Base-by-base conservation (phyloP, 2,329 filamentous ascomycete genomes). In the Diaporthe vaccinii region DNA sequence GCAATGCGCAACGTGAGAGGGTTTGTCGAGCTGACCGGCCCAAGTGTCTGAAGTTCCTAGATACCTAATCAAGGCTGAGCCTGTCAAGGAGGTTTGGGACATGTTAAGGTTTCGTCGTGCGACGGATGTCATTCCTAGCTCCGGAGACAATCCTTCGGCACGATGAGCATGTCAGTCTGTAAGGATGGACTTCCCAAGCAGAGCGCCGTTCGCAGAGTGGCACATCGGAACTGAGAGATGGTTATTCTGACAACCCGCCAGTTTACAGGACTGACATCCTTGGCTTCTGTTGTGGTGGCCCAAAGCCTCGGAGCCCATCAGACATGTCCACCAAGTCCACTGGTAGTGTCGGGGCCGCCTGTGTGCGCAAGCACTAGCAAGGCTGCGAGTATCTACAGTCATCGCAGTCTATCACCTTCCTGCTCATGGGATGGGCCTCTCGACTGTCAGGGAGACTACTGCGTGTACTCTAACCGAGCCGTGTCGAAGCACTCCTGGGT, bases 31-130 rank as follows among this genome's bases (percentile, higher is more conserved):
- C 53, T 55, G 14, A 55, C 4, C 4, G 28, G 62, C 14, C 12
- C 31, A 49, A 1, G 8, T 22, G 44, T 22, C 44, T 1, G 20
- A 17, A 22, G 44, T 22, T 44, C 41, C 44, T 9, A 49, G 44
- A 49, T 9, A 49, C 20, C 20, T 49, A 3, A 44, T 44, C 41
- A 7, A 44, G 59, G n/a, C 44, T 28, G 20, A 61, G 36, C 28
- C 31, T 25, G 41, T 49, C 41, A 49, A 14, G 61, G 61, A 9
- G 12, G 28, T 41, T 22, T 46, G 17, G 10, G 20, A 34, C 12
- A 67, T 49, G 28, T 49, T 55, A 69, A 69, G 49, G 65, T 69
- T 55, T 39, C 22, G 49, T 69, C 22, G 34, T 69, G 65, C n/a
- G 65, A 69, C 65, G 10, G 22, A 39, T 17, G 9, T 6, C 8